Conservation (phyloP, 2,329 filamentous ascomycete genomes). For the Penicillium palitans region DNA sequence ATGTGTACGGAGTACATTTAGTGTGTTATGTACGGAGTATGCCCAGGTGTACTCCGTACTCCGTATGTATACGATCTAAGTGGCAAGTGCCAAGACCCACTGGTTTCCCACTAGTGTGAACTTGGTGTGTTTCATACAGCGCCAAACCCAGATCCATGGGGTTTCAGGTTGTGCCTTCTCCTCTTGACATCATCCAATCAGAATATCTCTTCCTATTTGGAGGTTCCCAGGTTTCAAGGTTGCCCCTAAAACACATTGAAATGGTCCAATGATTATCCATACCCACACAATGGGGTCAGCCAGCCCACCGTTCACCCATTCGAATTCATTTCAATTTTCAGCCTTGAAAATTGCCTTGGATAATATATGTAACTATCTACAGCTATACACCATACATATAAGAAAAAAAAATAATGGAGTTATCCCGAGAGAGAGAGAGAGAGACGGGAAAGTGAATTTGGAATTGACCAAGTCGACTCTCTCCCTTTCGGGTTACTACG, state of each 20-base stretch:
- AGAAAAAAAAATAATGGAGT: neutral
- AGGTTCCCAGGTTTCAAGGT: neutral
- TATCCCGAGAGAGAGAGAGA: neutral
- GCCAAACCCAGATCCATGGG: constrained; percentile 23
- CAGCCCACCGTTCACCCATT: constrained; percentile 19
- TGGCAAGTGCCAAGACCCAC: constrained; percentile 12
- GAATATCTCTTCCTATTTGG: neutral
- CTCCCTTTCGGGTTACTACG: constrained; percentile 7
- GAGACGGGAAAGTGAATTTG: neutral
- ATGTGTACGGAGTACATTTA: too few species aligned
- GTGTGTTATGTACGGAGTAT: too few species aligned
- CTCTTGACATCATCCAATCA: constrained; percentile 7
- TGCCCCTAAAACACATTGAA: neutral
- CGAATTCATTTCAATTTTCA: neutral
- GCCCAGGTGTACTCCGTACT: too few species aligned
- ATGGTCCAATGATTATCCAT: neutral
- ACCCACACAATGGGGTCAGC: constrained; percentile 9
- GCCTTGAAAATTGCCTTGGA: too few species aligned
- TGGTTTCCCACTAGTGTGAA: constrained; percentile 24
- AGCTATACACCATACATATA: too few species aligned
- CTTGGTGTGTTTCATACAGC: constrained; percentile 33
- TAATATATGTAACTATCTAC: neutral
- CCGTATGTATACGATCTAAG: neutral
- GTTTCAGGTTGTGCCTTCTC: constrained; percentile 28
- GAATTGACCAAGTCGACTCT: neutral